Percentiles rank a stretch among this genome's conserved stretches.
phyloP scores from a whole-genome alignment of 108 stramenopile genomes.

The Bacterosira constricta region DNA sequence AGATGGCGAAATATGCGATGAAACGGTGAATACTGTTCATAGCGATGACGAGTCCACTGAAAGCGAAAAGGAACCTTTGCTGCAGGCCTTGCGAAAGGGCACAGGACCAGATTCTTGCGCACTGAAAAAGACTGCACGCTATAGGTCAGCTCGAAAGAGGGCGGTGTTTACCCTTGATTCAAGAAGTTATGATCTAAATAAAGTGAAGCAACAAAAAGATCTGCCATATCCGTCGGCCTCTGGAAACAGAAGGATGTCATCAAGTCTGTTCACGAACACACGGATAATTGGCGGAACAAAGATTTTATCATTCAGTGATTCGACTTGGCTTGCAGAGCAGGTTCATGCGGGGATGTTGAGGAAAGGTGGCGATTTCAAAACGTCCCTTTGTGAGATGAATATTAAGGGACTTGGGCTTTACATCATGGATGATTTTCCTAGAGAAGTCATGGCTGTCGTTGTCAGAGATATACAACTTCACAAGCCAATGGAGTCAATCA shows the following conservation, averaged over 20 bases:
- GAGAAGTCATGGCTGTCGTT: conserved; percentile 15
- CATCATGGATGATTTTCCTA: conserved; percentile 26
- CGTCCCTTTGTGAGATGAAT: conserved; percentile 14
- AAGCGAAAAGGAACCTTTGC: background rate
- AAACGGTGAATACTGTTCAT: too few relatives aligned
- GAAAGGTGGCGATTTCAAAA: conserved; percentile 29
- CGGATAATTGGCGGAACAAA: conserved; percentile 33
- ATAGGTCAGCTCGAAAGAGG: too few relatives aligned
- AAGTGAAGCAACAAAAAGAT: conserved; percentile 22
- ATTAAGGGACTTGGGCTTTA: conserved; percentile 11
- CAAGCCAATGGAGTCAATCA: conserved; percentile 14
- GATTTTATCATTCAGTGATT: conserved; percentile 39
- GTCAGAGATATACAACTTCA: conserved; percentile 30
- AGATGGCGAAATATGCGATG: background rate
- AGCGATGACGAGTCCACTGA: background rate
- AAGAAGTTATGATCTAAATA: conserved; percentile 15
- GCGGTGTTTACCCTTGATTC: conserved; percentile 7
- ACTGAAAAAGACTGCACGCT: background rate
- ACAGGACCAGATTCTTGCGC: too few relatives aligned
- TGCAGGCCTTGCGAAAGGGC: too few relatives aligned
- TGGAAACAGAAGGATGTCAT: background rate
- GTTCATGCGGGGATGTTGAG: conserved; percentile 18
- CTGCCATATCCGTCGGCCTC: background rate
- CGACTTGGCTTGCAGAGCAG: conserved; percentile 9
- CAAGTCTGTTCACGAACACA: conserved; percentile 2